Conservation (phyloP, 345 rosid genomes). For the Aurinia saxatilis region DNA sequence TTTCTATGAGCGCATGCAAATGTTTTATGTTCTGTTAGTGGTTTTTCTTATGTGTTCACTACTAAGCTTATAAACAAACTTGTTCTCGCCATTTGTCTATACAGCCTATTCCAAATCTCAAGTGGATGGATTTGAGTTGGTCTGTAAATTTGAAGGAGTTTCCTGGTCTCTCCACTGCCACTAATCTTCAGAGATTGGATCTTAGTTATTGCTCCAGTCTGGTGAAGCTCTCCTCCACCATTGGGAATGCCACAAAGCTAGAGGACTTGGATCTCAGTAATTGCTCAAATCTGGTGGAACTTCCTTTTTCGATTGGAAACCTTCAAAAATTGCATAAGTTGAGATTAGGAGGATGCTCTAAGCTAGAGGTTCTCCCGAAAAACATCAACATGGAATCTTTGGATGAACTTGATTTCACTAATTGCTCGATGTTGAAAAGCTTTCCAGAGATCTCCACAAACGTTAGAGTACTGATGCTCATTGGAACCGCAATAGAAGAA, state of each 20-base stretch:
- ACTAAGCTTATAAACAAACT: background rate
- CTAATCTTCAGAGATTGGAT: background rate
- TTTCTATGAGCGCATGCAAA: no score
- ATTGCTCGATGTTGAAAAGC: background rate
- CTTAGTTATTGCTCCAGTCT: background rate
- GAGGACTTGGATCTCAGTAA: background rate
- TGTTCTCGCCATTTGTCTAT: background rate
- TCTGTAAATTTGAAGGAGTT: background rate
- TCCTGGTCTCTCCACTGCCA: conserved; percentile 9
- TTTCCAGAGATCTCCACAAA: conserved; percentile 2
- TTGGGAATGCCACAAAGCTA: background rate
- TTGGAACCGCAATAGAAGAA: background rate
- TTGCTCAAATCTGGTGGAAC: background rate
- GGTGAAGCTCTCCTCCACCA: background rate
- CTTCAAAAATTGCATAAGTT: background rate
- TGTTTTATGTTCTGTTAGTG: background rate
- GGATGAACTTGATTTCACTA: background rate
- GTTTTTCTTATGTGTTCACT: background rate
- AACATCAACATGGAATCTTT: background rate
- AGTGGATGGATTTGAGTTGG: background rate
- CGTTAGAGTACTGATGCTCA: background rate
- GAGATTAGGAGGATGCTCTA: background rate
- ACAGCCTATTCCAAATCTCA: background rate
- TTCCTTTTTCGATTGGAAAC: background rate
- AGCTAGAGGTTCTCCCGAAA: background rate